Evolutionary conservation across 2,329 filamentous ascomycete genomes (phyloP), one percentile per base, ranked within the genome.

Genomic region (Sporothrix brunneoviolacea): DNA sequence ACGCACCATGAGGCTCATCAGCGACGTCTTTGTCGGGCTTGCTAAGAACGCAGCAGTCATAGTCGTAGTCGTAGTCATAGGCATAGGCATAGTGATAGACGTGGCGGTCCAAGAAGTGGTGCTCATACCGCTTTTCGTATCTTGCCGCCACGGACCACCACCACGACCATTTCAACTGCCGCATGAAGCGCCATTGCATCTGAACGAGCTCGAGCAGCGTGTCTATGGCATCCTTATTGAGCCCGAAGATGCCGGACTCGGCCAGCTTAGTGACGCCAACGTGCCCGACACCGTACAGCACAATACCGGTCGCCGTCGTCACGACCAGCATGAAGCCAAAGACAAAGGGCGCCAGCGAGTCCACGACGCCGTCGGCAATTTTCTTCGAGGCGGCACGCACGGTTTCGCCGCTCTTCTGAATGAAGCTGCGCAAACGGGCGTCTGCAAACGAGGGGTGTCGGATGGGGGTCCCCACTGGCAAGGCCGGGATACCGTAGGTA

Each of bases 81-180:
- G n/a, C n/a, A n/a, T n/a, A n/a, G 18, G 30, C 33, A 44, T 43
- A 1, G 44, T 45, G 5, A 27, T 48, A n/a, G 35, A 33, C 8
- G 19, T 15, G 33, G 36, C 50, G 19, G 21, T 30, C 12, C 44
- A 44, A 15, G 27, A 22, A 9, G 9, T 37, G 16, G 16, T 18
- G 35, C 16, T 37, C 35, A 10, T 18, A 18, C 13, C 10, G 35
- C 5, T 28, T 5, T 10, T 41, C 51, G 46, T 53, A 50, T 16
- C 47, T 41, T 12, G 18, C 47, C 8, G 46, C 51, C 7, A 28
- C 27, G 12, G 48, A 36, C 12, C 32, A 21, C 52, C 54, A 55
- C 54, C 52, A 56, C 13, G 48, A 37, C 54, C 53, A 54, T 24
- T 50, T 44, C 10, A 58, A 8, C 39, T 53, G 52, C 4, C 47